These are phyloP conservation scores for Zasmidium citrigriseum DNA, from an alignment of 2,329 filamentous ascomycete genomes.

Conservation along the genomic window DNA sequence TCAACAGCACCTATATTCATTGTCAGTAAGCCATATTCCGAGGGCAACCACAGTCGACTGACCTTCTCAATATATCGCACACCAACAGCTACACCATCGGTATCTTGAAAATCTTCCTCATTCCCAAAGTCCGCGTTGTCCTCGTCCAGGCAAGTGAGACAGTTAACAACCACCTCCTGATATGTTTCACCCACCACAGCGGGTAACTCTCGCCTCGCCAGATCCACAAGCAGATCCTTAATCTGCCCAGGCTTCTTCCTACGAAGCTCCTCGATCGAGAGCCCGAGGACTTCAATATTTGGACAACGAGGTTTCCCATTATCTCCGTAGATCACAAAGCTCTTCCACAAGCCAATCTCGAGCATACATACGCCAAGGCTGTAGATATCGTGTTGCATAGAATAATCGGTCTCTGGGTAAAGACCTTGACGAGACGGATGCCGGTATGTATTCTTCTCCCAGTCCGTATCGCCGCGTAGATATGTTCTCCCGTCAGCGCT, in stretches of 20 bases:
- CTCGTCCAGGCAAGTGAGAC: constrained; percentile 35
- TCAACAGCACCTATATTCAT: not conserved
- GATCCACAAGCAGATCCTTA: constrained; percentile 10
- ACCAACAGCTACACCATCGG: constrained; percentile 20
- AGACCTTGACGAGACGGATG: constrained; percentile 52
- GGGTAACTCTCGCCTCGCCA: constrained; percentile 13
- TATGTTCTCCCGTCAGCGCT: constrained; percentile 35
- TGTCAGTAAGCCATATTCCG: not conserved
- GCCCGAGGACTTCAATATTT: not conserved
- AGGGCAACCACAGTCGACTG: not conserved
- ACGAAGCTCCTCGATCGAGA: not conserved
- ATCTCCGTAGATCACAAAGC: constrained; percentile 32
- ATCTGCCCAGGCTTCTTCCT: not conserved
- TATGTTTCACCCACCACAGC: constrained; percentile 38
- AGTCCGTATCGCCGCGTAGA: constrained; percentile 39
- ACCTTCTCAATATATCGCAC: constrained; percentile 28
- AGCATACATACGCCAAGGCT: constrained; percentile 56
- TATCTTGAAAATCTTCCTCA: constrained; percentile 9
- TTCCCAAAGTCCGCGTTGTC: constrained; percentile 22
- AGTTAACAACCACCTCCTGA: constrained; percentile 33
- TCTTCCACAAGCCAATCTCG: constrained; percentile 54
- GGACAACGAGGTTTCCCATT: not conserved
- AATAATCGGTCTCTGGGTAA: constrained; percentile 41
- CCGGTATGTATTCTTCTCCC: constrained; percentile 52
- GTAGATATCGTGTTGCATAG: constrained; percentile 60